Conservation (phyloP, 139 green algal genomes). For the Chlorella sp. region DNA sequence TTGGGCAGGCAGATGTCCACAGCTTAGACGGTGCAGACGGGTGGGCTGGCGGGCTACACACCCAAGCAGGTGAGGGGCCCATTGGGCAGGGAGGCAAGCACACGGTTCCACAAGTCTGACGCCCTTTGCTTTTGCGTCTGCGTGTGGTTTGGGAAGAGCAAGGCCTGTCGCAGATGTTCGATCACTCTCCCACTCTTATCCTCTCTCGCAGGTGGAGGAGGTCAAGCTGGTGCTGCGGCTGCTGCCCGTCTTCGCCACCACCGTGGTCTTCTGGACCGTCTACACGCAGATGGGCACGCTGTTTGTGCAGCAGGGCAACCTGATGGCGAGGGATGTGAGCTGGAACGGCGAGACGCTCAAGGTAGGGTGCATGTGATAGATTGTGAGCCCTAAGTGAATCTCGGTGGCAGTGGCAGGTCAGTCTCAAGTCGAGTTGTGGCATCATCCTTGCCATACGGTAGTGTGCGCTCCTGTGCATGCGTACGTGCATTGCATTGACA, state of each 20-base stretch:
- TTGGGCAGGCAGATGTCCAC: constrained; percentile 34
- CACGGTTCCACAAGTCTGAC: no score
- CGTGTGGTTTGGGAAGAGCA: no score
- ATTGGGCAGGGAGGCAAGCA: constrained; percentile 28
- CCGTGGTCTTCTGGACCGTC: constrained; percentile 87
- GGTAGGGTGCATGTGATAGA: no score
- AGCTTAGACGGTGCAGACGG: constrained; percentile 27
- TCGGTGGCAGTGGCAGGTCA: no score
- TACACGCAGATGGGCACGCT: constrained; percentile 89
- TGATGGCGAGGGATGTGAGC: constrained; percentile 50
- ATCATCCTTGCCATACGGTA: no score
- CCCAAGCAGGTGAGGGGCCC: constrained; percentile 30
- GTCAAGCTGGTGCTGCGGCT: constrained; percentile 88
- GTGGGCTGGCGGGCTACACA: constrained; percentile 41
- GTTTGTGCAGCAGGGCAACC: constrained; percentile 81
- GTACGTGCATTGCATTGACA: no score
- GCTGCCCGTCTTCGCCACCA: constrained; percentile 85
- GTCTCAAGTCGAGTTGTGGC: no score
- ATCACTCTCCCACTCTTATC: background rate
- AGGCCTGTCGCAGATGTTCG: background rate
- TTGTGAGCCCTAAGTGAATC: no score
- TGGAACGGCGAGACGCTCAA: background rate
- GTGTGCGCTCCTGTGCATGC: no score
- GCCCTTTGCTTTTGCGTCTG: no score
- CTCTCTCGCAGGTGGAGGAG: constrained; percentile 73